A percentile compares a stretch with the other conserved stretches of the same genome.
Evolutionary conservation across 768 basidiomycete genomes (phyloP).

Genomic region (Lentinula raphanica): DNA sequence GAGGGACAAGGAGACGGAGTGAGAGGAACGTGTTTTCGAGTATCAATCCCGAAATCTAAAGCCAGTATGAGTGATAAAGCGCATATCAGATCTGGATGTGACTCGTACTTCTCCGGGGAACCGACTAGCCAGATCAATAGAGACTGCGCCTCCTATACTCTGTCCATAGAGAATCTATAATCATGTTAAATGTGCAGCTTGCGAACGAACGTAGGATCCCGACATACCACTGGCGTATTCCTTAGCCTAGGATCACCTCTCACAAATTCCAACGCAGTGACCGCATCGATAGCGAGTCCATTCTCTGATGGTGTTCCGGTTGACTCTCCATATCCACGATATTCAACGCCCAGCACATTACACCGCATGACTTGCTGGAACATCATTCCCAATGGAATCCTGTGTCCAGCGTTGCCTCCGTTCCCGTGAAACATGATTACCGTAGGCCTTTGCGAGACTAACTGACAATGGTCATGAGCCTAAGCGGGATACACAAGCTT

Average conservation of each 20-base stretch:
- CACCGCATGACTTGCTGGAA: slow-evolving; percentile 76
- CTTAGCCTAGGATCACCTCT: slow-evolving; percentile 56
- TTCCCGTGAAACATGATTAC: slow-evolving; percentile 94
- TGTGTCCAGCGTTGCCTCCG: slow-evolving; percentile 82
- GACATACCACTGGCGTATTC: slow-evolving; percentile 61
- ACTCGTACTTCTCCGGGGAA: slow-evolving; percentile 61
- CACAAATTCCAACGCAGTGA: slow-evolving; percentile 75
- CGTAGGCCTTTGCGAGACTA: slow-evolving; percentile 52
- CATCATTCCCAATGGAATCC: slow-evolving; percentile 76
- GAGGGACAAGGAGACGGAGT: slow-evolving; percentile 72
- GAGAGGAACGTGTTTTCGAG: slow-evolving; percentile 94
- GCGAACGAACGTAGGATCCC: background rate
- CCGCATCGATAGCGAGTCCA: slow-evolving; percentile 83
- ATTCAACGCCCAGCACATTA: slow-evolving; percentile 93
- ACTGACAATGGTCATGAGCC: background rate
- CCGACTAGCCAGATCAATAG: slow-evolving; percentile 78
- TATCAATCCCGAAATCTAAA: slow-evolving; percentile 69
- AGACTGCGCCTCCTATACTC: slow-evolving; percentile 89
- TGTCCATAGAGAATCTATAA: slow-evolving; percentile 73
- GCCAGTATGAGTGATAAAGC: background rate
- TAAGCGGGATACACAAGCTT: background rate
- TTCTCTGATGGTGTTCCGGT: slow-evolving; percentile 82
- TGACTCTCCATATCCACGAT: slow-evolving; percentile 87
- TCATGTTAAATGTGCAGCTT: slow-evolving; percentile 15
- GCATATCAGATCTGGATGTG: background rate